phyloP scores from a whole-genome alignment of 345 rosid species.

The Erysimum cheiranthoides region DNA sequence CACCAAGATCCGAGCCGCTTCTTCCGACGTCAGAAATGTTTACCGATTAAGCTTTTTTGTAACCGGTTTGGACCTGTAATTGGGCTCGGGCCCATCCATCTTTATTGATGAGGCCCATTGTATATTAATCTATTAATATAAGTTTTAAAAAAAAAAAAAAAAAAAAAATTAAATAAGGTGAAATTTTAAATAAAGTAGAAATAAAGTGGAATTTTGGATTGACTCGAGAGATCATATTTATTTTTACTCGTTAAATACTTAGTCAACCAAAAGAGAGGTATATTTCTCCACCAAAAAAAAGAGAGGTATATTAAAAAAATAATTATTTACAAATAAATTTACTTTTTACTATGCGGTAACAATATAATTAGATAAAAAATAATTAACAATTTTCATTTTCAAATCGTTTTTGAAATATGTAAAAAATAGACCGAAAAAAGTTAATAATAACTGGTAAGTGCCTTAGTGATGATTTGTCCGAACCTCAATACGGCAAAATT shows the following conservation, averaged over 20 bases:
- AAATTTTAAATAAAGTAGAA: too few relatives aligned
- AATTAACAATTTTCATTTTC: not conserved
- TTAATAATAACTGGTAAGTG: not conserved
- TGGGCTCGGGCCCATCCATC: too few relatives aligned
- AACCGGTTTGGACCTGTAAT: too few relatives aligned
- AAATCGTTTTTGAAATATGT: not conserved
- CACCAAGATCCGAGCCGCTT: too few relatives aligned
- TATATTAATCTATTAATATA: too few relatives aligned
- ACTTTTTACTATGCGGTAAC: not conserved
- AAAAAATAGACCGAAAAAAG: not conserved
- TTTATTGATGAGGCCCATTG: too few relatives aligned
- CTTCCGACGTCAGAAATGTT: too few relatives aligned
- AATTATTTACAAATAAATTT: not conserved
- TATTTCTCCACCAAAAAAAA: too few relatives aligned
- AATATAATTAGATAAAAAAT: not conserved
- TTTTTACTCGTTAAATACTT: constrained; percentile 27
- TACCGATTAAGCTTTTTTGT: too few relatives aligned
- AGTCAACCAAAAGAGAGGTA: not conserved
- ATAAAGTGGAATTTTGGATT: constrained; percentile 52
- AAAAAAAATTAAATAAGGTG: too few relatives aligned
- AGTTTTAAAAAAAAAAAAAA: too few relatives aligned
- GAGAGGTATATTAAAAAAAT: too few relatives aligned
- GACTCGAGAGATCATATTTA: constrained; percentile 61
- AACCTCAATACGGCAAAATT: not conserved
- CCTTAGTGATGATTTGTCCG: not conserved